These are phyloP conservation scores for Solanum sejunctum DNA, from an alignment of 257 asterid species.

Conservation along the genomic window DNA sequence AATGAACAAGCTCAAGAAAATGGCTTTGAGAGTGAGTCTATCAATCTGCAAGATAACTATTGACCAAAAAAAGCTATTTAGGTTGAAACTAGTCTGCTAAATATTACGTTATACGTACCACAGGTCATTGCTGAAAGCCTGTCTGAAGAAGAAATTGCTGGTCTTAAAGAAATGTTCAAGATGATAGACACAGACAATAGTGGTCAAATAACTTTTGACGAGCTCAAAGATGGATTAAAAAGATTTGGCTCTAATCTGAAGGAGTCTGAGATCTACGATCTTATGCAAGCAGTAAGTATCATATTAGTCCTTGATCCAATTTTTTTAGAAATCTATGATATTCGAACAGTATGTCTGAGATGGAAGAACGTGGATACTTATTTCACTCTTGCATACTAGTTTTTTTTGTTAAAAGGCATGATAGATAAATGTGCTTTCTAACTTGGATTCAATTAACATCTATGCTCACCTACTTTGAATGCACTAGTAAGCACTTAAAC, in stretches of 20 bases:
- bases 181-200: conserved; percentile 84
- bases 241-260: conserved; percentile 80
- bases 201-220: conserved; percentile 82
- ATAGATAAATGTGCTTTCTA: too few species aligned
- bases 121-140: conserved; percentile 83
- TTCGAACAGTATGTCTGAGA: not conserved
- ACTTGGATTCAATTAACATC: too few species aligned
- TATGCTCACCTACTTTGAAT: too few species aligned
- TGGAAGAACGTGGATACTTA: not conserved
- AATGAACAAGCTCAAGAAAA: conserved; percentile 92
- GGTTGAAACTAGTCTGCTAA: not conserved
- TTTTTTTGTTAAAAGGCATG: not conserved
- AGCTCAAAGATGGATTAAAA: conserved; percentile 77
- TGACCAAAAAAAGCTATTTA: not conserved
- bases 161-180: conserved; percentile 78
- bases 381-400: not conserved
- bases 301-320: not conserved
- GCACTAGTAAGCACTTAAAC: too few species aligned
- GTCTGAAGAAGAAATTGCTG: conserved; percentile 93
- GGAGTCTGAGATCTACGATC: conserved; percentile 86
- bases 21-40: conserved; percentile 78
- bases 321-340: not conserved
- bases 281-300: conserved; percentile 83
- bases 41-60: not conserved
- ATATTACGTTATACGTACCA: not conserved